These are phyloP conservation scores for Suillus brevipes DNA, from an alignment of 768 basidiomycete species.

Conservation along the genomic window DNA sequence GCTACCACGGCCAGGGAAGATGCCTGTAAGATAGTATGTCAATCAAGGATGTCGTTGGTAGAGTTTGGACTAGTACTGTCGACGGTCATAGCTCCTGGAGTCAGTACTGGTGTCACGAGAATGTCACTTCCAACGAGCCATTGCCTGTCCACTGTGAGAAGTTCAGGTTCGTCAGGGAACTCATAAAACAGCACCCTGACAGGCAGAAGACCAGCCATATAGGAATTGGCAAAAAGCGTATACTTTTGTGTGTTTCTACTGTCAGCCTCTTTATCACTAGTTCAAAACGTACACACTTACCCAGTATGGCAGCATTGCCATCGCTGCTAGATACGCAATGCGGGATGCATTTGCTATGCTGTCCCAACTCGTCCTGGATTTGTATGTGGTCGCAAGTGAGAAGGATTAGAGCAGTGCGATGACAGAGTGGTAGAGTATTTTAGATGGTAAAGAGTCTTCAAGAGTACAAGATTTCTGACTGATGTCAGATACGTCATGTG, in stretches of 20 bases:
- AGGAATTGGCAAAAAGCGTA: constrained; percentile 71
- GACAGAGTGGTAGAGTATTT: too few relatives aligned
- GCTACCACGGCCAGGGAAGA: constrained; percentile 62
- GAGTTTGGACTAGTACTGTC: constrained; percentile 45
- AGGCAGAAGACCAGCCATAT: constrained; percentile 63
- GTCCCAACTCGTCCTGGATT: too few relatives aligned
- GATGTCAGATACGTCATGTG: too few relatives aligned
- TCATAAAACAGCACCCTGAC: constrained; percentile 77
- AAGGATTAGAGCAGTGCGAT: too few relatives aligned
- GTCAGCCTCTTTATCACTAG: background rate
- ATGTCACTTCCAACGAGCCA: constrained; percentile 72
- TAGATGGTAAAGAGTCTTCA: too few relatives aligned
- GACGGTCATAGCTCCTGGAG: constrained; percentile 66
- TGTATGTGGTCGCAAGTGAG: too few relatives aligned
- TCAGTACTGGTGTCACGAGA: constrained; percentile 74
- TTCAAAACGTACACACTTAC: constrained; percentile 39
- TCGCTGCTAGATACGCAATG: constrained; percentile 67
- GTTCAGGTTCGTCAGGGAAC: constrained; percentile 68
- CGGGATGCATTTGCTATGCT: constrained; percentile 74
- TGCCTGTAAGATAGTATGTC: constrained; percentile 37
- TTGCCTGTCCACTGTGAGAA: constrained; percentile 63
- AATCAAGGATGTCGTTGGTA: background rate
- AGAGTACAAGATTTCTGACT: too few relatives aligned
- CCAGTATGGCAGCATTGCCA: constrained; percentile 77
- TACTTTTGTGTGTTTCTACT: constrained; percentile 48